These are phyloP conservation scores for Chalara sp. DNA, from an alignment of 2,329 filamentous ascomycete genomes.

Conservation along the genomic window DNA sequence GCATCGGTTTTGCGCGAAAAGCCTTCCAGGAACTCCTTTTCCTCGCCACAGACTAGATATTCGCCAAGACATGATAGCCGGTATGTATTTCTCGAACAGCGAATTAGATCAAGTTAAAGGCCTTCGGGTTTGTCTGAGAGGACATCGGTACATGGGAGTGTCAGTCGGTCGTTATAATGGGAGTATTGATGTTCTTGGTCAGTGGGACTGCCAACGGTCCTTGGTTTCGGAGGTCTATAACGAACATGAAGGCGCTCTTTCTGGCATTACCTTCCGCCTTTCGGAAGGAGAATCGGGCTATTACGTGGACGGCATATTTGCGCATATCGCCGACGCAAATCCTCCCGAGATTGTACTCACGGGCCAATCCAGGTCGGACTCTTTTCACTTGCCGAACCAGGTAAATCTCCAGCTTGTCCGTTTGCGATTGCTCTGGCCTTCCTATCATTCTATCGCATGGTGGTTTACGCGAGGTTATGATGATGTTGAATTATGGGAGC, in stretches of 20 bases:
- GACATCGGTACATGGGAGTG: background rate
- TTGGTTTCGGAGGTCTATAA: conserved; percentile 1
- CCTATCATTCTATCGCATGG: background rate
- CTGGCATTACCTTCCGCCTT: background rate
- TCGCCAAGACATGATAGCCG: background rate
- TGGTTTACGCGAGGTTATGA: background rate
- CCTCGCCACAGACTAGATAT: background rate
- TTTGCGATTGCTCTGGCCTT: background rate
- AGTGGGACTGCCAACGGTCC: background rate
- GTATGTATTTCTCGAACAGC: background rate
- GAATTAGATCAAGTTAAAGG: background rate
- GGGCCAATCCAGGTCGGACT: background rate
- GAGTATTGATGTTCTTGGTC: background rate
- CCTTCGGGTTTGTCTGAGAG: background rate
- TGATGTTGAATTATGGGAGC: background rate
- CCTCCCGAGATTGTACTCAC: background rate
- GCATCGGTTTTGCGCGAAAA: background rate
- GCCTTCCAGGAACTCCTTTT: background rate
- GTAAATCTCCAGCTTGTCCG: background rate
- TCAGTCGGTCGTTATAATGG: background rate
- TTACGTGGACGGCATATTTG: background rate
- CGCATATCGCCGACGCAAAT: background rate
- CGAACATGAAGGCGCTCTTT: background rate
- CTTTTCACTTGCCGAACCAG: background rate
- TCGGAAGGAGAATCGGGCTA: background rate